phyloP scores from a whole-genome alignment of 176 grass and related monocot genomes.

The Puya raimondii region DNA sequence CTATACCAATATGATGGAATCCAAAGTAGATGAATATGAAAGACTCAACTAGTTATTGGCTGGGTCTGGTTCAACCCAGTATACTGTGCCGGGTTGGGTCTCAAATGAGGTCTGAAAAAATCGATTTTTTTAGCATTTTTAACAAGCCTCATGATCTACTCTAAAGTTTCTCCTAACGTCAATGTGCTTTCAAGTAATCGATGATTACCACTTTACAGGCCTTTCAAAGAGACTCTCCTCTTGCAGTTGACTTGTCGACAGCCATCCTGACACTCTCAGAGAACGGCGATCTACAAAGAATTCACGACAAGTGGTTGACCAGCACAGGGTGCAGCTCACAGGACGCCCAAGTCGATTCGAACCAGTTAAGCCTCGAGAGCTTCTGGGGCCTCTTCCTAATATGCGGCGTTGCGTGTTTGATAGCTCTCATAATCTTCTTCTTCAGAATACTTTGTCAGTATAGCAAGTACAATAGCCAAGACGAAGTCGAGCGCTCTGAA shows the following conservation, averaged over 20 bases:
- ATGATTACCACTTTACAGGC: constrained; percentile 36
- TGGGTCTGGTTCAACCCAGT: too few relatives aligned
- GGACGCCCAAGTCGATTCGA: constrained; percentile 10
- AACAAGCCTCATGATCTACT: not conserved
- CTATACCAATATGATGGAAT: not conserved
- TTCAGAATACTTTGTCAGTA: constrained; percentile 56
- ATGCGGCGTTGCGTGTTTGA: constrained; percentile 47
- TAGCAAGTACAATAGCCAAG: constrained; percentile 31
- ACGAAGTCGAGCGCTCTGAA: constrained; percentile 14
- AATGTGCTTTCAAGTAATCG: not conserved
- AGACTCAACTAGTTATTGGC: not conserved
- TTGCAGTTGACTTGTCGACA: constrained; percentile 82
- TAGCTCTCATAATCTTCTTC: constrained; percentile 55
- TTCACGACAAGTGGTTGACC: constrained; percentile 90
- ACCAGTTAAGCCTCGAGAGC: constrained; percentile 44
- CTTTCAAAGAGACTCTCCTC: constrained; percentile 74
- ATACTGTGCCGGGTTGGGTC: too few relatives aligned
- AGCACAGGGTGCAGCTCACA: constrained; percentile 24
- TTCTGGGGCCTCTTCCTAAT: constrained; percentile 94
- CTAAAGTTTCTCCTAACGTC: not conserved
- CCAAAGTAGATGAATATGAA: not conserved
- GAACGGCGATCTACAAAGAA: constrained; percentile 85
- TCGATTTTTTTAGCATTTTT: too few relatives aligned
- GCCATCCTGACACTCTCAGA: constrained; percentile 88
- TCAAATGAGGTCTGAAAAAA: too few relatives aligned